A percentile compares a stretch with the other conserved stretches of the same genome.
Evolutionary conservation across 2,329 filamentous ascomycete genomes (phyloP).

Genomic region (Curvularia lunata): DNA sequence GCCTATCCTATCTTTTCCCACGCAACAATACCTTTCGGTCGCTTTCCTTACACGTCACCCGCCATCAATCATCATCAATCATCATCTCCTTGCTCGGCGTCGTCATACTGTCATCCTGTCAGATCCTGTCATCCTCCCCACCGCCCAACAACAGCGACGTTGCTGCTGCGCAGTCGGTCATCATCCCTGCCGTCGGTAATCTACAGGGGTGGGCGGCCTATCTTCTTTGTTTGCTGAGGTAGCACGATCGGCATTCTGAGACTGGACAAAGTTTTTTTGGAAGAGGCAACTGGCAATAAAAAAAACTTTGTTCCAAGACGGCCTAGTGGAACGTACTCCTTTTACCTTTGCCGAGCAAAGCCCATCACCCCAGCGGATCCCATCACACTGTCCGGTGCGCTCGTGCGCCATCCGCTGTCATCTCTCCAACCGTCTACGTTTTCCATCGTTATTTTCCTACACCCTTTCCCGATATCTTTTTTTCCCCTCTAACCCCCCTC

Average conservation of each 20-base stretch:
- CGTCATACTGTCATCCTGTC: background rate
- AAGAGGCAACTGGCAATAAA: conserved; percentile 29
- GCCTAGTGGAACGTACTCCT: conserved; percentile 37
- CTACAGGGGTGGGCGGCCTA: conserved; percentile 10
- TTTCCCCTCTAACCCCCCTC: conserved; percentile 4
- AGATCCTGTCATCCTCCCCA: background rate
- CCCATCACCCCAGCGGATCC: conserved; percentile 26
- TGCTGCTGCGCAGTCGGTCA: conserved; percentile 4
- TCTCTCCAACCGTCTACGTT: conserved; percentile 24
- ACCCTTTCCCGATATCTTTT: background rate
- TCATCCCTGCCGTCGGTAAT: background rate
- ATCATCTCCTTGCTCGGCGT: conserved; percentile 1
- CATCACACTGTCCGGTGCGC: conserved; percentile 27
- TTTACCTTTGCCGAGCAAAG: conserved; percentile 37
- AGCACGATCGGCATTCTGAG: conserved; percentile 34
- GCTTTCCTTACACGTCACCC: conserved; percentile 26
- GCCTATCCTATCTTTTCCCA: conserved; percentile 28
- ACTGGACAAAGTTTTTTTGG: conserved; percentile 35
- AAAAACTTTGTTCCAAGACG: conserved; percentile 36
- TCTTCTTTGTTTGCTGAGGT: conserved; percentile 21
- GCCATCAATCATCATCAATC: conserved; percentile 17
- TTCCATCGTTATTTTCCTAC: conserved; percentile 17
- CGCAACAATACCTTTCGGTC: conserved; percentile 20
- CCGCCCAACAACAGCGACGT: background rate
- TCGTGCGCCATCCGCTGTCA: conserved; percentile 28